A percentile compares a stretch with the other conserved stretches of the same genome.
These are phyloP conservation scores for Prunus armeniaca DNA, from an alignment of 306 rosid species.

Conservation along the genomic window DNA sequence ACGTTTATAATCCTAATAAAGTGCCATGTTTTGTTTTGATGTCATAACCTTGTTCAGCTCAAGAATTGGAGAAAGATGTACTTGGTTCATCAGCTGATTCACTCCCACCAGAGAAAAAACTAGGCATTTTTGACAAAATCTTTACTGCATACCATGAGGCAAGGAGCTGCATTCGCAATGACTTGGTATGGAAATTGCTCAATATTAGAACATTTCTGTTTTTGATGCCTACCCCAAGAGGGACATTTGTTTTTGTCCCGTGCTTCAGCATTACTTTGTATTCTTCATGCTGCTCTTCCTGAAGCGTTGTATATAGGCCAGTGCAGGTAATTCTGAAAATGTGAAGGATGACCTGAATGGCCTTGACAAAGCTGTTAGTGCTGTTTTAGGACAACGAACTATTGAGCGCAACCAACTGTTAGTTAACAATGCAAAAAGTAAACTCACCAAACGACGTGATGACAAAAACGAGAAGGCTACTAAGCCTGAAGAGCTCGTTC, in stretches of 20 bases:
- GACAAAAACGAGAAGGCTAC: conserved; percentile 93
- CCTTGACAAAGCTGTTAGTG: conserved; percentile 96
- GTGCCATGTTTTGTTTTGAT: conserved; percentile 27
- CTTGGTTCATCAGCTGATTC: conserved; percentile 67
- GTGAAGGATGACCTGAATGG: conserved; percentile 93
- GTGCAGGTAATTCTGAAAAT: conserved; percentile 81
- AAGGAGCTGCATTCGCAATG: conserved; percentile 88
- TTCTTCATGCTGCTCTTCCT: conserved; percentile 18
- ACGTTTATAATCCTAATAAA: conserved; percentile 1
- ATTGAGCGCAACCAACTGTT: conserved; percentile 87
- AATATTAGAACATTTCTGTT: not conserved
- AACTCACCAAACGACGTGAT: conserved; percentile 71
- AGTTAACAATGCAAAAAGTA: conserved; percentile 84
- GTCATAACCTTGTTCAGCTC: conserved; percentile 64
- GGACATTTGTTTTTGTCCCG: not conserved
- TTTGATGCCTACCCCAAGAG: not conserved
- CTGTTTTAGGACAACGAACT: conserved; percentile 88
- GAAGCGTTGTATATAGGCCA: conserved; percentile 48
- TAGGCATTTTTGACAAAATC: conserved; percentile 80
- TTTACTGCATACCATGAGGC: conserved; percentile 95
- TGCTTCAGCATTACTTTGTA: not conserved
- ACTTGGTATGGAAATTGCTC: conserved; percentile 60
- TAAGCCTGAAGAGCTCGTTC: conserved; percentile 99
- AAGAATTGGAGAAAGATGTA: conserved; percentile 90
- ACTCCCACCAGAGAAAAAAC: conserved; percentile 71